A percentile compares a stretch with the other conserved stretches of the same genome.
phyloP scores from a whole-genome alignment of 768 basidiomycete genomes.

The Boletellus emodensis region DNA sequence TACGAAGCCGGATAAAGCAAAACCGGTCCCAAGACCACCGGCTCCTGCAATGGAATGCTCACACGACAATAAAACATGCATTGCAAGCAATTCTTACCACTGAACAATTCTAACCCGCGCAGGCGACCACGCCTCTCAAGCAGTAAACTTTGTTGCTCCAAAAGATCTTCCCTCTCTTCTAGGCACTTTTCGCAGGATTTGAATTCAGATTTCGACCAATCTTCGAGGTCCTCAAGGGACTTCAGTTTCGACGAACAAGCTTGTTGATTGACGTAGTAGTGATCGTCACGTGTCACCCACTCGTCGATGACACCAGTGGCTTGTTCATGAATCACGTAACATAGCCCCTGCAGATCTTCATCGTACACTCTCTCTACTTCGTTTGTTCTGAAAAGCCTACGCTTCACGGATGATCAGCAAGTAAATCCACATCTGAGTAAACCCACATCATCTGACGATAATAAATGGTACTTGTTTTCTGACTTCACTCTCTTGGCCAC shows the following conservation, averaged over 20 bases:
- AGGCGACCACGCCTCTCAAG: constrained; percentile 41
- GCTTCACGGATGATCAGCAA: constrained; percentile 18
- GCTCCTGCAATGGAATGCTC: constrained; percentile 45
- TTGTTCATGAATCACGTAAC: constrained; percentile 42
- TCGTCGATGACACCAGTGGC: constrained; percentile 29
- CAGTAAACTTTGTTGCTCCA: constrained; percentile 31
- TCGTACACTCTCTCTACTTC: constrained; percentile 26
- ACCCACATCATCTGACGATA: constrained; percentile 44
- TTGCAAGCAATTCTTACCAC: constrained; percentile 40
- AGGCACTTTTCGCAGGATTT: constrained; percentile 40
- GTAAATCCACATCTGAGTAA: neutral
- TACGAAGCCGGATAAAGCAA: constrained; percentile 58
- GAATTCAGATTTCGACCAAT: constrained; percentile 30
- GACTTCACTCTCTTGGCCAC: constrained; percentile 24
- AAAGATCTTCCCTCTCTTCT: constrained; percentile 26
- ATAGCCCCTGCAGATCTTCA: constrained; percentile 49
- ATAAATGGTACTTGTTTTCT: constrained; percentile 9
- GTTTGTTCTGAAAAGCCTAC: constrained; percentile 41
- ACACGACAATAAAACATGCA: neutral
- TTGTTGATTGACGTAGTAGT: constrained; percentile 50
- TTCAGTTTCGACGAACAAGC: constrained; percentile 16
- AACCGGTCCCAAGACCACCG: constrained; percentile 68
- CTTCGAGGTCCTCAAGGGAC: constrained; percentile 19
- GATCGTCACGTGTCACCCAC: constrained; percentile 53
- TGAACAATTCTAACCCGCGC: constrained; percentile 63